phyloP scores from a whole-genome alignment of 108 stramenopile genomes.

The Mayamaea pseudoterrestris region DNA sequence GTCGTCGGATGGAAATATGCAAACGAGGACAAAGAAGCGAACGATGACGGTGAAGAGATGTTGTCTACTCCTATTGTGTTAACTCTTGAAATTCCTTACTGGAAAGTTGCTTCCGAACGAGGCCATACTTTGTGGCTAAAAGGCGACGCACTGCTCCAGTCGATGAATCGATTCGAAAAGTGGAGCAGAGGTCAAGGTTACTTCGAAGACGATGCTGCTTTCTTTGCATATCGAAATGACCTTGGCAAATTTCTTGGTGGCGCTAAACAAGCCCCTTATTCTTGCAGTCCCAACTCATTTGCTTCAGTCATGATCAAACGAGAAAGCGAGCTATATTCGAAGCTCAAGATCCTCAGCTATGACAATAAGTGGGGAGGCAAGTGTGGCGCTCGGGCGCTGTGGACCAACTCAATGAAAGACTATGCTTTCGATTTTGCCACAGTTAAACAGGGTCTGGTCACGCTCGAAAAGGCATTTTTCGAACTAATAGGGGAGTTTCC shows the following conservation, averaged over 20 bases:
- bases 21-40: constrained; percentile 16
- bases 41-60: constrained; percentile 7
- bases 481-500: constrained; percentile 50
- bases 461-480: constrained; percentile 65
- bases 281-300: constrained; percentile 48
- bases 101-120: constrained; percentile 34
- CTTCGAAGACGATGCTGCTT: constrained; percentile 61
- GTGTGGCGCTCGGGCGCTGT: constrained; percentile 55
- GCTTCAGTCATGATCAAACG: constrained; percentile 63
- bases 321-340: constrained; percentile 68
- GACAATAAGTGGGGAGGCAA: constrained; percentile 85
- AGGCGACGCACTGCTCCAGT: constrained; percentile 39
- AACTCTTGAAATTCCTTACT: constrained; percentile 22
- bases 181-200: constrained; percentile 46
- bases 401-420: constrained; percentile 74
- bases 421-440: constrained; percentile 54
- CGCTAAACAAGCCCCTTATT: constrained; percentile 61
- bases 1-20: constrained; percentile 49
- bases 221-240: constrained; percentile 56
- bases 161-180: constrained; percentile 41
- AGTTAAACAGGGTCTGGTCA: constrained; percentile 54
- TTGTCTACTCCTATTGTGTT: constrained; percentile 14
- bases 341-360: constrained; percentile 45
- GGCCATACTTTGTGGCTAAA: constrained; percentile 38
- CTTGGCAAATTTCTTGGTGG: constrained; percentile 63